These are phyloP conservation scores for Pseudocercospora crystallina DNA, from an alignment of 2,329 filamentous ascomycete species.

Conservation along the genomic window DNA sequence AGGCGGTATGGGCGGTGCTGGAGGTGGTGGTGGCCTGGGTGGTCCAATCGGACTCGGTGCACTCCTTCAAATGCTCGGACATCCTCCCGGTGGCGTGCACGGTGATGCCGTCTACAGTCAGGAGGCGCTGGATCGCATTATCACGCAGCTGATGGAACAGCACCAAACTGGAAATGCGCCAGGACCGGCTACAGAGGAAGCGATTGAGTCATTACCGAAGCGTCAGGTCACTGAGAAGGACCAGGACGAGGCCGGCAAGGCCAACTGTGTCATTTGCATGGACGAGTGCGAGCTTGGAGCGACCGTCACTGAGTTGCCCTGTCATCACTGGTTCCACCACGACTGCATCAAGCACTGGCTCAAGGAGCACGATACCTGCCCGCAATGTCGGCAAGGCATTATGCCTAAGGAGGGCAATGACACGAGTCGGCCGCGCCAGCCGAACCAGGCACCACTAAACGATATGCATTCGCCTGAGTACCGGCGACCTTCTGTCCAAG, in stretches of 20 bases:
- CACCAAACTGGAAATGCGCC: conserved; percentile 74
- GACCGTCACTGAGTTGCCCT: conserved; percentile 76
- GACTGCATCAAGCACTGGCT: conserved; percentile 81
- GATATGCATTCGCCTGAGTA: conserved; percentile 30
- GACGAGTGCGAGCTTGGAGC: conserved; percentile 73
- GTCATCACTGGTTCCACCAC: conserved; percentile 91
- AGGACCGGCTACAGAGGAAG: conserved; percentile 73
- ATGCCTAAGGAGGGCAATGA: conserved; percentile 37
- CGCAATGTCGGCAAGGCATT: conserved; percentile 67
- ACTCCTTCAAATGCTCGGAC: conserved; percentile 26
- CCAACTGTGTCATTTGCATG: conserved; percentile 94
- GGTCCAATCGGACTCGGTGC: conserved; percentile 16
- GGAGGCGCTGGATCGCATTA: conserved; percentile 84
- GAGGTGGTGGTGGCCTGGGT: conserved; percentile 5
- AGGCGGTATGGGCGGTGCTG: conserved; percentile 13
- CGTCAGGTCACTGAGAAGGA: conserved; percentile 68
- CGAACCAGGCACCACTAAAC: conserved; percentile 31
- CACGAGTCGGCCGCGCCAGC: conserved; percentile 24
- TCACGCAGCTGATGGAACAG: conserved; percentile 84
- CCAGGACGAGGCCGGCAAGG: conserved; percentile 68
- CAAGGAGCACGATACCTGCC: conserved; percentile 87
- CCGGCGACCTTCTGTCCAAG: conserved; percentile 21
- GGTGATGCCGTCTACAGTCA: conserved; percentile 87
- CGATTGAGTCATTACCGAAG: conserved; percentile 68
- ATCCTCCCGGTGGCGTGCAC: conserved; percentile 48